Conservation (phyloP, 345 rosid genomes). For the Camelina laxa region DNA sequence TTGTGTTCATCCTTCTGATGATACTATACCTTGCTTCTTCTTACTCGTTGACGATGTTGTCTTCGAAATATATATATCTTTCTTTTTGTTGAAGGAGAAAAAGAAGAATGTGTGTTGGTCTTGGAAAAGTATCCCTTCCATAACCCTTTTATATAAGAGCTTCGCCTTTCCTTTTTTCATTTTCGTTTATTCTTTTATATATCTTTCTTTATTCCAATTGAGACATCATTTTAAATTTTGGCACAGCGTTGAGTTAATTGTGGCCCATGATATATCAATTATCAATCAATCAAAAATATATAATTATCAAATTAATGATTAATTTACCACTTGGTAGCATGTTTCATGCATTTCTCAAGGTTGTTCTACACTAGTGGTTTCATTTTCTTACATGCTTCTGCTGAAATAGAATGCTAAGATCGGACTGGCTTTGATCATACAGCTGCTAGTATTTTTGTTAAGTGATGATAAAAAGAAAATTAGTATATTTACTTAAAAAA, state of each 20-base stretch:
- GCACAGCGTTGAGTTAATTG: slow-evolving; percentile 39
- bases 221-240: slow-evolving; percentile 10
- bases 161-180: slow-evolving; percentile 23
- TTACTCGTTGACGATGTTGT: slow-evolving; percentile 57
- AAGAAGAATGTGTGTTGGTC: slow-evolving; percentile 41
- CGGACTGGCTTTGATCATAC: slow-evolving; percentile 25
- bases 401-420: slow-evolving; percentile 14
- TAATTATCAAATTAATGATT: slow-evolving; percentile 30
- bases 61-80: slow-evolving; percentile 18
- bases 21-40: slow-evolving; percentile 48
- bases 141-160: slow-evolving; percentile 38
- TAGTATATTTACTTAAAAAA: background rate
- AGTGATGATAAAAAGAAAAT: background rate
- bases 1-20: slow-evolving; percentile 50
- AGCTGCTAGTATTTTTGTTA: background rate
- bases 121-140: slow-evolving; percentile 37
- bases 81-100: slow-evolving; percentile 12
- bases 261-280: slow-evolving; percentile 43
- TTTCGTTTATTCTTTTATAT: background rate
- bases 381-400: slow-evolving; percentile 15
- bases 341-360: slow-evolving; percentile 43
- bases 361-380: slow-evolving; percentile 23
- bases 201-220: slow-evolving; percentile 20
- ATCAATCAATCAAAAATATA: slow-evolving; percentile 33
- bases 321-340: slow-evolving; percentile 39